Conservation (phyloP, 2,329 filamentous ascomycete genomes). For the Cladosporium sp. region DNA sequence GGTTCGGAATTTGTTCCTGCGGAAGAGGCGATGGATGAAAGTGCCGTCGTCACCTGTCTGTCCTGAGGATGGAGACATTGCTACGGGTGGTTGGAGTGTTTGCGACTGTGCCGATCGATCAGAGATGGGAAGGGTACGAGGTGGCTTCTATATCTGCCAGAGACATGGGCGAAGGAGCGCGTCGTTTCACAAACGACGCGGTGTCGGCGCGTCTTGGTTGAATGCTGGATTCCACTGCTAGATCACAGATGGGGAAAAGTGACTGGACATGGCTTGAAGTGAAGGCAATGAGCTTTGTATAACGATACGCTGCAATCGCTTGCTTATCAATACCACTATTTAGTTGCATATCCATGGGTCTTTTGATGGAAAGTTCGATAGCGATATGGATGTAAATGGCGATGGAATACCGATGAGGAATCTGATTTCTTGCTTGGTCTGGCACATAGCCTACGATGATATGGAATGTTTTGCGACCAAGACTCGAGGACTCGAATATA, state of each 20-base stretch:
- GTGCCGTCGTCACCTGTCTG: background rate
- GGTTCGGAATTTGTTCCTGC: background rate
- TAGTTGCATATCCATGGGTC: background rate
- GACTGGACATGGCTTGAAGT: background rate
- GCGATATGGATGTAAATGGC: background rate
- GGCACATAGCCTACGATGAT: background rate
- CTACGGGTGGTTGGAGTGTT: background rate
- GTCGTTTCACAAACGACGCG: background rate
- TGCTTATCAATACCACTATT: too few species aligned
- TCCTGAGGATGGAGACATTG: background rate
- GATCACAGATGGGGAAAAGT: background rate
- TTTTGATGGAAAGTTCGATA: background rate
- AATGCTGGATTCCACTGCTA: background rate
- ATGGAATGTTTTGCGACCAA: background rate
- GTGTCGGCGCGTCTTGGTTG: background rate
- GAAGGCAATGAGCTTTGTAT: background rate
- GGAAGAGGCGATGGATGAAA: background rate
- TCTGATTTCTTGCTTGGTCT: background rate
- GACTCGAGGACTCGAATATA: background rate
- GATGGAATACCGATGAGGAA: background rate
- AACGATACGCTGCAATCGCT: background rate
- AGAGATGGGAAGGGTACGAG: background rate
- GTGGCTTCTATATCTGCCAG: background rate
- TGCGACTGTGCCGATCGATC: background rate
- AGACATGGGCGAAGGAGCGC: background rate